Base-by-base conservation (phyloP, 2,329 filamentous ascomycete genomes). In the Chaetomium sp. region DNA sequence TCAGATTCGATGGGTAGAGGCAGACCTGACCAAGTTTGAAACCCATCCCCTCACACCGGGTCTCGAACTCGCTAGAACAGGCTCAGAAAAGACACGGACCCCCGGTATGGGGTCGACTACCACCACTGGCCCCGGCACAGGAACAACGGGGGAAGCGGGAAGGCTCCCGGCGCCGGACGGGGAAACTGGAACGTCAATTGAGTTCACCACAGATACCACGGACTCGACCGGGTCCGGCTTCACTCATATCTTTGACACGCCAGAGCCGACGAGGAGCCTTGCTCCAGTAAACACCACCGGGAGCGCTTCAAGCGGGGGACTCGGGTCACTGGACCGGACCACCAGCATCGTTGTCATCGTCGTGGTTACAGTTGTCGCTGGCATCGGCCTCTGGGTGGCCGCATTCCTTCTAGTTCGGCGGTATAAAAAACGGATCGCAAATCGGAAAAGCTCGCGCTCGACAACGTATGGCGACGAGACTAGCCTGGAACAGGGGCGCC, bases 21-120 rank as follows among this genome's bases (percentile, higher is more conserved):
- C 70, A 25, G 77, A 79, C 62, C 66, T 79, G 42, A 69, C 66
- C 13, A 60, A 67, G 12, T 69, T 78, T 33, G 74, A 75, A 53
- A 79, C 76, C n/a, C 74, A 78, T 49, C 77, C 77, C 0, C 68
- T 78, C 55, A 75, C 72, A 2, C 75, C 77, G 0, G 75, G 75
- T 7, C 65, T 75, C 16, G 65, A 57, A 5, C 64, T 74, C 12
- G 70, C 65, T 16, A 67, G 50, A 21, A 63, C 63, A 19, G 57
- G 29, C 12, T n/a, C 57, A 19, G 2, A 45, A 35, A 59, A 55
- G 25, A 47, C 63, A 21, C 29, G 27, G 3, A 12, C 3, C 35
- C 33, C 50, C 35, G 35, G 23, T 9, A 35, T 55, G 42, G n/a
- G 33, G 25, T 19, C 59, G 10, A 63, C 54, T 19, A 62, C 58